A percentile compares a stretch with the other conserved stretches of the same genome.
Conservation (phyloP, 257 asterid genomes). For the Solanum ahanhuiri region DNA sequence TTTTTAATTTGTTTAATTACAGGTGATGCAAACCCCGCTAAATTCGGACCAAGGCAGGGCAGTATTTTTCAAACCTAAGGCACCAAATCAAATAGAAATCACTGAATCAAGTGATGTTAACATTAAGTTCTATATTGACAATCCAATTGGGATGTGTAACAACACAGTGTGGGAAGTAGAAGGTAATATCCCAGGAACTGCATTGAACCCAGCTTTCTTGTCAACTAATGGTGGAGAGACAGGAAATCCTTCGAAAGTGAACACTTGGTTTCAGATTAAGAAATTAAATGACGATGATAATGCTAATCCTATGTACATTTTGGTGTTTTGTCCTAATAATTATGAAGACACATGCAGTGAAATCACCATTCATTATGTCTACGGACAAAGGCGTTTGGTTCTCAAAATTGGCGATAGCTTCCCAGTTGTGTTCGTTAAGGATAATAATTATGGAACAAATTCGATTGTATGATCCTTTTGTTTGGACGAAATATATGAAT, state of each 20-base stretch:
- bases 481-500: background rate
- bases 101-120: background rate
- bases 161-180: background rate
- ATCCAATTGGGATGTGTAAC: background rate
- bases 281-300: background rate
- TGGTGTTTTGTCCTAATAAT: background rate
- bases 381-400: background rate
- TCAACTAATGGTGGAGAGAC: background rate
- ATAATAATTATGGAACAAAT: background rate
- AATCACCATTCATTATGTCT: background rate
- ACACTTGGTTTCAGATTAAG: background rate
- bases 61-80: background rate
- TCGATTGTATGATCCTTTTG: background rate
- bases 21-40: background rate
- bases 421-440: background rate
- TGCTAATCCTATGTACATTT: background rate
- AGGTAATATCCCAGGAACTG: background rate
- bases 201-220: background rate
- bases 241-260: background rate
- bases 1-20: background rate
- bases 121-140: background rate
- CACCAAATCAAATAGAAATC: background rate
- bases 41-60: background rate
- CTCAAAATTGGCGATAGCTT: background rate
- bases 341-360: background rate